Base-by-base conservation (phyloP, 805 yeast species). In the Teunomyces kruisii region DNA sequence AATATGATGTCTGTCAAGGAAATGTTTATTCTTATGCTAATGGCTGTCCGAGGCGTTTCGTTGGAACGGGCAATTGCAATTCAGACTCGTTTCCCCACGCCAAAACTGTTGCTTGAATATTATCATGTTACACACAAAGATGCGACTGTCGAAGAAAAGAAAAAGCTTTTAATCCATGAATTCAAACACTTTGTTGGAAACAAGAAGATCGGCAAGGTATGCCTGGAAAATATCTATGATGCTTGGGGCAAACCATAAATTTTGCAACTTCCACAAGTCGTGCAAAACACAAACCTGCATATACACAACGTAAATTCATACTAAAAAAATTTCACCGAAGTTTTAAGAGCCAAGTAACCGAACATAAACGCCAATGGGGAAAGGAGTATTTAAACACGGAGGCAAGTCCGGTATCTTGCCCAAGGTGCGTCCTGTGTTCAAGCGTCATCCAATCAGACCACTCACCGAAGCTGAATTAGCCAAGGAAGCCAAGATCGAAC, bases 321-420 rank as follows among this genome's bases (percentile, higher is more conserved):
- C 31, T 12, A 13, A 39, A 28, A 41, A 41, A 41, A 41, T 32
- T 33, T 41, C 28, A 40, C 29, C 32, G 16, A 40, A 14, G 22
- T 22, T 16, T 9, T 16, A 32, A 15, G 13, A 32, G 6, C 22
- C 15, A 9, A 26, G 40, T 37, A 27, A 8, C 33, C 10, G 3
- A 14, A 8, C 13, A 1, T 16, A 24, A 19, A 13, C 17, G 24
- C 9, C 14, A 27, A 76, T 79, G 77, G 76, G 81, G 42, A 79
- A 76, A 53, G 73, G 80, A 43, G 69, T 72, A 19, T 56, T 77
- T 39, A 78, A 71, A 54, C 72, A 66, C 57, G 81, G 82, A 26
- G 81, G 81, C 12, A 85, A 86, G 65, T 84, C 92, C 40, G 97
- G 97, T 61, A 74, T 88, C 40, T 74, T 91, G 52, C 97, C 97